Percentiles rank a stretch among this genome's conserved stretches.
Conservation (phyloP, 345 rosid species). For the Lagerstroemia speciosa region DNA sequence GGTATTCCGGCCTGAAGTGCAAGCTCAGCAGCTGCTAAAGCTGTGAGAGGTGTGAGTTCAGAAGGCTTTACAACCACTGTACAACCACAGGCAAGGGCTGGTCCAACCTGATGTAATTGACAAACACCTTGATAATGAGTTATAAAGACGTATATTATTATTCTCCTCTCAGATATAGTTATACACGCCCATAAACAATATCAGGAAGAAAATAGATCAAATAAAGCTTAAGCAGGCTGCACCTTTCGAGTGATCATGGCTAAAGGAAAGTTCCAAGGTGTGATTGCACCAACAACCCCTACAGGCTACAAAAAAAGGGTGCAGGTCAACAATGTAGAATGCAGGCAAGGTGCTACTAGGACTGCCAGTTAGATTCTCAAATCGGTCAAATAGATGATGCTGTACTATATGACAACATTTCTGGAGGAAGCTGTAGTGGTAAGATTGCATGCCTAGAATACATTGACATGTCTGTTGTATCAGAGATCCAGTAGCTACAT, state of each 20-base stretch:
- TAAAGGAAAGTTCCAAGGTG: constrained; percentile 98
- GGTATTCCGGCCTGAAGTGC: constrained; percentile 98
- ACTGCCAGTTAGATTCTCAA: background rate
- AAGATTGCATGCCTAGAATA: too few species aligned
- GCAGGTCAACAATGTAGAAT: background rate
- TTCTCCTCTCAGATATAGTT: background rate
- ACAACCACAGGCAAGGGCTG: constrained; percentile 99
- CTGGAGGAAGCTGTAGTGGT: background rate
- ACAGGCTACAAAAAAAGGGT: constrained; percentile 53
- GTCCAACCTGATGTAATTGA: constrained; percentile 62
- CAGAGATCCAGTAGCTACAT: background rate
- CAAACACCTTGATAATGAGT: constrained; percentile 18
- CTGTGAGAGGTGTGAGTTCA: constrained; percentile 89
- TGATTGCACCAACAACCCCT: constrained; percentile 91
- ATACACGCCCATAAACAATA: background rate
- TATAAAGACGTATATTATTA: background rate
- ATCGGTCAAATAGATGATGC: background rate
- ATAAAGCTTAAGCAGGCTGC: constrained; percentile 13
- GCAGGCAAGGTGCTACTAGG: background rate
- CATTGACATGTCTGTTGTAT: too few species aligned
- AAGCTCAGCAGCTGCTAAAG: constrained; percentile 90
- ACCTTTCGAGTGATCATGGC: constrained; percentile 99
- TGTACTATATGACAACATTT: background rate
- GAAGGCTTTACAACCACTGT: constrained; percentile 95
- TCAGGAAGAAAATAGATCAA: background rate